Evolutionary conservation across 192 early-diverging fungal species (phyloP).

Genomic region (Rhizoclosmatium sp.): DNA sequence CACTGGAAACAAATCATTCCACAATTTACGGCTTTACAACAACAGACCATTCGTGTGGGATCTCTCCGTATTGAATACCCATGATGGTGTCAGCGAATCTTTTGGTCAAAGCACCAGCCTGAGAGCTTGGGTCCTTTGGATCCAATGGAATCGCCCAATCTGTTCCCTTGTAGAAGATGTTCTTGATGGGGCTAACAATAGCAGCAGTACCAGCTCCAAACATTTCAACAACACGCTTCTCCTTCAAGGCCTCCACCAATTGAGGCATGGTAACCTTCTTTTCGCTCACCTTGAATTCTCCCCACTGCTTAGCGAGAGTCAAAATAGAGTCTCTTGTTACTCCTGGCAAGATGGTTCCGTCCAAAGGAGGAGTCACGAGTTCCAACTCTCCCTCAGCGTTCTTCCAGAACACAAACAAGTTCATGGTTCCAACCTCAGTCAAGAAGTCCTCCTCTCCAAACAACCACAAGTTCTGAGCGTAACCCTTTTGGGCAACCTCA

Average conservation of each 20-base stretch:
- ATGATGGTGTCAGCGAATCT: conserved; percentile 85
- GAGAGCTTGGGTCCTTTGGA: conserved; percentile 72
- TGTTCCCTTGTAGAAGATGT: conserved; percentile 77
- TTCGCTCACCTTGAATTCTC: conserved; percentile 88
- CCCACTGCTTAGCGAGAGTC: conserved; percentile 78
- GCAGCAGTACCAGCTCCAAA: conserved; percentile 97
- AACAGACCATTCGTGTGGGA: conserved; percentile 85
- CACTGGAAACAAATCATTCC: background rate
- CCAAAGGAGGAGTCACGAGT: conserved; percentile 89
- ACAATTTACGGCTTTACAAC: conserved; percentile 64
- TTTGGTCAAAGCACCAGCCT: conserved; percentile 87
- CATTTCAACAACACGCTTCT: conserved; percentile 86
- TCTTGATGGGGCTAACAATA: conserved; percentile 93
- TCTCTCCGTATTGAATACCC: conserved; percentile 95
- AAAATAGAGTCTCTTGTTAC: conserved; percentile 95
- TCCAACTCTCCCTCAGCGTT: conserved; percentile 84
- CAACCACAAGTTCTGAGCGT: conserved; percentile 94
- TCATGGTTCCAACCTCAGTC: conserved; percentile 98
- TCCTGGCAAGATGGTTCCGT: conserved; percentile 95
- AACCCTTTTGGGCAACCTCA: conserved; percentile 86
- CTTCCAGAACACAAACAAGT: conserved; percentile 90
- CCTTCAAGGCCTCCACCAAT: conserved; percentile 68
- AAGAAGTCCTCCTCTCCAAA: conserved; percentile 86
- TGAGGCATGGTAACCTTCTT: conserved; percentile 78
- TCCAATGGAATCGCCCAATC: conserved; percentile 90